Evolutionary conservation across 163 green algal species (phyloP).

Genomic region (Coccomyxa subellipsoidea): DNA sequence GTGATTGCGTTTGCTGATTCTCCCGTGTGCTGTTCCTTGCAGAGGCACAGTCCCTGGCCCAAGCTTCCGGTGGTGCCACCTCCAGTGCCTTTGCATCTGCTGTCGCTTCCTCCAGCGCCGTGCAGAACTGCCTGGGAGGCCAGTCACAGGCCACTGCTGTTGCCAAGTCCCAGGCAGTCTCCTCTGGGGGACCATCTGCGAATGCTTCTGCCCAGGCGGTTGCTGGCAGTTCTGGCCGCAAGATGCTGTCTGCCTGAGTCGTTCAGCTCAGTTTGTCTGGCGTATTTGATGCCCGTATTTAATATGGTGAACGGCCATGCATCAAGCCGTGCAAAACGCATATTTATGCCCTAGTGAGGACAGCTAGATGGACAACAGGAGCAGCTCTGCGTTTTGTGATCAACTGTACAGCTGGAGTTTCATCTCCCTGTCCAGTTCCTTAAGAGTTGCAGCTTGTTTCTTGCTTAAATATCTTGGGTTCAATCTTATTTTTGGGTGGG

Average conservation of each 20-base stretch:
- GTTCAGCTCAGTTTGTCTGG: not conserved
- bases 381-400: too few species aligned
- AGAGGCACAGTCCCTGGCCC: not conserved
- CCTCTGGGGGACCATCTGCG: not conserved
- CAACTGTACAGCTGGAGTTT: not conserved
- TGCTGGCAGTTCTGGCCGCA: not conserved
- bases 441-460: not conserved
- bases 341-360: too few species aligned
- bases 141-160: not conserved
- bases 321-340: not conserved
- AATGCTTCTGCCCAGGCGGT: not conserved
- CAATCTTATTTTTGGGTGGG: not conserved
- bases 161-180: not conserved
- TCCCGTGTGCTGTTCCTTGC: not conserved
- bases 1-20: too few species aligned
- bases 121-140: not conserved
- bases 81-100: not conserved
- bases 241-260: not conserved
- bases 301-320: not conserved
- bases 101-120: not conserved
- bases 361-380: not conserved
- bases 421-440: not conserved
- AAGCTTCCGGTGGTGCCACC: not conserved
- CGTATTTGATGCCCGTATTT: not conserved
- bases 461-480: not conserved